Conservation (phyloP, 768 basidiomycete genomes). For the Psilocybe tampanensis region DNA sequence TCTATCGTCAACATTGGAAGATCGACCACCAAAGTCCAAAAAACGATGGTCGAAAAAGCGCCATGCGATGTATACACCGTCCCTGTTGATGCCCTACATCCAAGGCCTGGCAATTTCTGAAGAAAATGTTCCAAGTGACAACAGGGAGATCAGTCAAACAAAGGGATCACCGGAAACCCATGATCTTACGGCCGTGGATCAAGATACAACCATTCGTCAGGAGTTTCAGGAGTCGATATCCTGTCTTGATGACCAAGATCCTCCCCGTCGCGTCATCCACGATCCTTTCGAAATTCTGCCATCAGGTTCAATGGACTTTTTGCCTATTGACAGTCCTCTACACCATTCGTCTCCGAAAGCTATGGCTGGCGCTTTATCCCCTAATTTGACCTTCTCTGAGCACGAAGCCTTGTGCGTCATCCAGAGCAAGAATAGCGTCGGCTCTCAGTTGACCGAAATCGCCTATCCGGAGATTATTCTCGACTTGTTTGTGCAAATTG, state of each 20-base stretch:
- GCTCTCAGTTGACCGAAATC: conserved; percentile 1
- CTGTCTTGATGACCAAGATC: neutral
- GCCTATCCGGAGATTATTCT: conserved; percentile 32
- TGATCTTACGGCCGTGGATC: neutral
- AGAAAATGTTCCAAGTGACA: neutral
- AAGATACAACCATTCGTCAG: neutral
- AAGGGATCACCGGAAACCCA: neutral
- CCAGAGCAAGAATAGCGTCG: neutral
- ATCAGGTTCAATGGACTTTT: conserved; percentile 1
- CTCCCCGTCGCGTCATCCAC: neutral
- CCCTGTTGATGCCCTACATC: conserved; percentile 28
- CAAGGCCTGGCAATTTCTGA: conserved; percentile 10
- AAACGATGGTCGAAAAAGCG: conserved; percentile 29
- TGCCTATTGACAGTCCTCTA: conserved; percentile 4
- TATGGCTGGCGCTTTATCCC: neutral
- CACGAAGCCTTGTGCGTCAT: neutral
- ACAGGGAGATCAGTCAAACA: neutral
- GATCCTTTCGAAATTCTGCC: neutral
- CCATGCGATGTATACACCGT: conserved; percentile 40
- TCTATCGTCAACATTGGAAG: neutral
- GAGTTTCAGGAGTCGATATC: neutral
- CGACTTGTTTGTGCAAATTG: conserved; percentile 35
- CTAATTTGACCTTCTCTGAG: conserved; percentile 1
- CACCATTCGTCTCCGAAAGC: conserved; percentile 11
- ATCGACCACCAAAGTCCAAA: neutral